Evolutionary conservation across 1,139 yeast species (phyloP), one percentile per base, ranked within the genome.

Genomic region (Yamadazyma sp.): DNA sequence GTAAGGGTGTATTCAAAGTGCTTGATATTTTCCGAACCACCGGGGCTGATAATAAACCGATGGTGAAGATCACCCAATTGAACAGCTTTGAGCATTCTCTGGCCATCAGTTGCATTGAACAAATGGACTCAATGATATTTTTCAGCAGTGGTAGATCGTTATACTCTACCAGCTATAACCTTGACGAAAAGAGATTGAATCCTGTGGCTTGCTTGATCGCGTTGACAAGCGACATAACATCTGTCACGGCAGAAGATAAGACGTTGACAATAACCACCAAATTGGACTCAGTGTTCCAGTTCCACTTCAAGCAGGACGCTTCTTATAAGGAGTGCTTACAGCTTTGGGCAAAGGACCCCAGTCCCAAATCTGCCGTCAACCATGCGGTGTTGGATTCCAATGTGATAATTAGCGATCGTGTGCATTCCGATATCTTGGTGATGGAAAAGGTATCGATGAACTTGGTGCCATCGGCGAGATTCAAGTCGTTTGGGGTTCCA

Each of bases 321-420:
- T 33, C 31, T 12, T 28, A 29, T 14, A 38, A 35, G 10, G 50
- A 44, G n/a, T 25, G 18, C 4, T 35, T 56, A 21, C 40, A 39
- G 20, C 45, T 56, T 27, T 24, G 50, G 1, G 56, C 61, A 8
- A 61, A 59, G 34, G 79, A 74, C 43, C 62, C 69, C 0, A 46
- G 59, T 3, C 60, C 70, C 1, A 65, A 72, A 21, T 54, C 64
- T 17, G 55, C 69, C 20, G 61, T 72, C n/a, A 72, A 68, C 40
- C 70, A 66, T 31, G 56, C 70, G 2, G 47, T 56, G 8, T 42
- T 62, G 9, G 54, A 54, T 2, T 44, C 51, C 1, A 51, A 56
- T 10, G 53, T 69, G 1, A 51, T 71, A 3, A 62, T 63, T 0
- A 69, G 76, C 2, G 80, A 76, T 43, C 71, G 69, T 41, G 50